Base-by-base conservation (phyloP, 371 early-diverging fungal genomes). In the Apophysomyces trapeziformis region DNA sequence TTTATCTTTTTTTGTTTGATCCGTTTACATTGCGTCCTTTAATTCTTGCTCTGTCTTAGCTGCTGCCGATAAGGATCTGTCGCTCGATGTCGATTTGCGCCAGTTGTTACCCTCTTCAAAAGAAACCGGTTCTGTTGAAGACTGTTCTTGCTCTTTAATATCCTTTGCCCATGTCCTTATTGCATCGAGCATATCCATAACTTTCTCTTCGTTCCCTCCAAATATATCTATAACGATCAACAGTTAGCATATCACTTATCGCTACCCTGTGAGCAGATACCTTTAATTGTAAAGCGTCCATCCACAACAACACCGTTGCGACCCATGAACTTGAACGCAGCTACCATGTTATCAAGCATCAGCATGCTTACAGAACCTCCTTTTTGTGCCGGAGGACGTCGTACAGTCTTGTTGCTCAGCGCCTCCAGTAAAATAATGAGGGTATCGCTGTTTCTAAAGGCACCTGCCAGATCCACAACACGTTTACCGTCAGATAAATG, bases 321-420 rank as follows among this genome's bases (percentile, higher is more conserved):
- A 26, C 78, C 78, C 85, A 88, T 82, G 54, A 88, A 88, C 58
- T 86, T 83, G 72, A 88, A 85, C 0, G 79, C 85, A 7, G 80
- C 74, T n/a, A 82, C 73, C 35, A 88, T 72, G 36, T 77, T 83
- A 66, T 87, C 88, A 13, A 83, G 68, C 80, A 81, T 79, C 26
- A 61, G 60, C 72, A 76, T 78, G 65, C 70, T 74, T 8, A 68
- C 68, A 12, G 76, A 75, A 14, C 74, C 78, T 16, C 68, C 69
- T 16, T 72, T 64, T 35, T 68, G 68, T 7, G 67, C 64, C 12
- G 68, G 70, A 5, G 70, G 47, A 46, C 70, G 68, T 43, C 76
- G 79, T 36, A 87, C 79, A 13, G 67, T 63, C 63, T 86, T 82
- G 11, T 81, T 81, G 18, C 86, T 83, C 35, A 89, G 66, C 12